phyloP scores from a whole-genome alignment of 768 basidiomycete species.

The Artomyces pyxidatus region DNA sequence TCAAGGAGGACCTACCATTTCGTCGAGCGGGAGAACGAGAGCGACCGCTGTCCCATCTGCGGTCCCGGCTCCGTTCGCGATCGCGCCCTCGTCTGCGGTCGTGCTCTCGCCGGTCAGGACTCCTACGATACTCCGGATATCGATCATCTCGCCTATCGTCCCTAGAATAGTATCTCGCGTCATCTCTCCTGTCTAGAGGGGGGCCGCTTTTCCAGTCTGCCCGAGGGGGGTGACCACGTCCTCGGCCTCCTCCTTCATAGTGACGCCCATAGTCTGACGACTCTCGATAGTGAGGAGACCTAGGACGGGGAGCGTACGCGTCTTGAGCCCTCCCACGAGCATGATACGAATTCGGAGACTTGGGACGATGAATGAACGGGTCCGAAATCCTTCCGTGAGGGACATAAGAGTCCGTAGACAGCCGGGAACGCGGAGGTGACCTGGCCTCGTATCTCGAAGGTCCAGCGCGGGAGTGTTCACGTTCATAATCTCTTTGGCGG shows the following conservation, averaged over 20 bases:
- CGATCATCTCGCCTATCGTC: neutral
- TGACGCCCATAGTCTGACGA: too few species aligned
- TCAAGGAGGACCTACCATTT: too few species aligned
- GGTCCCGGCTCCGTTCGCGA: slow-evolving; percentile 5
- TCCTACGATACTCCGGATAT: neutral
- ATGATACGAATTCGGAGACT: neutral
- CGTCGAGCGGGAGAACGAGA: slow-evolving; percentile 4
- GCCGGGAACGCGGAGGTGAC: neutral
- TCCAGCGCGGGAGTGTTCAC: neutral
- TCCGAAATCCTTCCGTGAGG: neutral
- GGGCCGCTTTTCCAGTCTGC: neutral
- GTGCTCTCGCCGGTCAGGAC: slow-evolving; percentile 5
- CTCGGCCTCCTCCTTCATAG: too few species aligned
- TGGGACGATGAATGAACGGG: neutral
- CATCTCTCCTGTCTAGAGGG: neutral
- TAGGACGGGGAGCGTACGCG: too few species aligned
- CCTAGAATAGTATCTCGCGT: slow-evolving; percentile 1
- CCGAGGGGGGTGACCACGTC: too few species aligned
- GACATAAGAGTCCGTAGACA: neutral
- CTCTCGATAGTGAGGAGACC: too few species aligned
- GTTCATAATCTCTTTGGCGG: too few species aligned
- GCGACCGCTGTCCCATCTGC: neutral
- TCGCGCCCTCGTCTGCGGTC: slow-evolving; percentile 2
- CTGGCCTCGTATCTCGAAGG: neutral
- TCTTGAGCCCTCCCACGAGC: neutral